phyloP scores from a whole-genome alignment of 2,329 filamentous ascomycete genomes.

The Dothideomycetes sp. region DNA sequence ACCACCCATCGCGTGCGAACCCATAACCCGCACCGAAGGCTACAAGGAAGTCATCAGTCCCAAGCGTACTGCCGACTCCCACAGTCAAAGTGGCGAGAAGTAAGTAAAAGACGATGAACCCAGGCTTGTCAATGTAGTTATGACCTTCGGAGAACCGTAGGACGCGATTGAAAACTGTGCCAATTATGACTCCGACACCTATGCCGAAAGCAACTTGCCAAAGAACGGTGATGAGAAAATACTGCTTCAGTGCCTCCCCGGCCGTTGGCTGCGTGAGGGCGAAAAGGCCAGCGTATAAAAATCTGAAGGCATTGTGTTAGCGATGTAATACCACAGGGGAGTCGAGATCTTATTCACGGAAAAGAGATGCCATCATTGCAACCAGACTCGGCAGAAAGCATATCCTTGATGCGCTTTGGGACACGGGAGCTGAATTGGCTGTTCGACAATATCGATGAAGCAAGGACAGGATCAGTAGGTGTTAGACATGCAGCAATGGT shows the following conservation, averaged over 20 bases:
- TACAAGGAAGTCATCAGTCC: slow-evolving; percentile 46
- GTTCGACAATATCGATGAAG: slow-evolving; percentile 42
- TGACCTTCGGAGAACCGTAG: slow-evolving; percentile 36
- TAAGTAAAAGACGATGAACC: slow-evolving; percentile 45
- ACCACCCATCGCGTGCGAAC: slow-evolving; percentile 45
- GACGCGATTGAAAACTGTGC: slow-evolving; percentile 34
- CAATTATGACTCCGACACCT: slow-evolving; percentile 36
- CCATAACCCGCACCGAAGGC: slow-evolving; percentile 45
- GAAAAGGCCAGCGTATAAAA: slow-evolving; percentile 42
- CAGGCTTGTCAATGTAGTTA: slow-evolving; percentile 37
- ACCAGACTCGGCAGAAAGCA: slow-evolving; percentile 43
- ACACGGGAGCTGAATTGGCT: slow-evolving; percentile 42
- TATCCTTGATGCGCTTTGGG: slow-evolving; percentile 38
- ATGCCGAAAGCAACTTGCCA: slow-evolving; percentile 44
- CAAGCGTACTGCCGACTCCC: slow-evolving; percentile 40
- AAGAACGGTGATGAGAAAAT: slow-evolving; percentile 42
- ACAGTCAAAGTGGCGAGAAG: slow-evolving; percentile 42
- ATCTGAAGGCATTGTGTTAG: slow-evolving; percentile 15
- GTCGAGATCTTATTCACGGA: too few relatives aligned
- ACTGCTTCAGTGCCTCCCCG: slow-evolving; percentile 35
- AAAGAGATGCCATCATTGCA: slow-evolving; percentile 47
- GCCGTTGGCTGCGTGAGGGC: slow-evolving; percentile 28
- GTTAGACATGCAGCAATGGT: slow-evolving; percentile 45
- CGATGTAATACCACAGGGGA: too few relatives aligned
- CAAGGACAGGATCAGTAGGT: slow-evolving; percentile 46